These are phyloP conservation scores for Blechomonas ayalai DNA, from an alignment of 208 protist genomes.

Conservation along the genomic window DNA sequence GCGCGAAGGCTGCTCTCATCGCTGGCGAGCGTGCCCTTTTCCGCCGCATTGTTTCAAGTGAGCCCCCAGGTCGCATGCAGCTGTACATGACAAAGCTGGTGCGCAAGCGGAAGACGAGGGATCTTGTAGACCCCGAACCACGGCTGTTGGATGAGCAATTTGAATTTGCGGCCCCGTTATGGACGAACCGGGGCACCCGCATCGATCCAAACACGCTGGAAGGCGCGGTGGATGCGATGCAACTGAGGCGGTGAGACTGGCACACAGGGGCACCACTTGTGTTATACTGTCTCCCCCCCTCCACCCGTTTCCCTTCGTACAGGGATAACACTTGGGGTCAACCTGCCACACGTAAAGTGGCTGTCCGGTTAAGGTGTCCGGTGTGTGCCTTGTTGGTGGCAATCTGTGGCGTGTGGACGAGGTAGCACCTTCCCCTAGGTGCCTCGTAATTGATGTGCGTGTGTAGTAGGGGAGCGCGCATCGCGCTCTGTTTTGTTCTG, in stretches of 20 bases:
- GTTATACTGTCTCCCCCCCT: conserved; percentile 6
- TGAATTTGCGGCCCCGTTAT: conserved; percentile 84
- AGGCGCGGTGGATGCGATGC: conserved; percentile 51
- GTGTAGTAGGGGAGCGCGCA: no score
- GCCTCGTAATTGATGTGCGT: no score
- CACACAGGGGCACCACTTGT: background rate
- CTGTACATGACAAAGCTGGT: conserved; percentile 84
- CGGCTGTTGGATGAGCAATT: conserved; percentile 84
- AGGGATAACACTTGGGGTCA: no score
- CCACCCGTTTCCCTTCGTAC: conserved; percentile 4
- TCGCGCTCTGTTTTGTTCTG: no score
- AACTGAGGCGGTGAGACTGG: conserved; percentile 14
- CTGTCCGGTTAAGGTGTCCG: no score
- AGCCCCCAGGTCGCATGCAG: conserved; percentile 84
- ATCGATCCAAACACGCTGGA: conserved; percentile 85
- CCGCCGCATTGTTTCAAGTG: conserved; percentile 70
- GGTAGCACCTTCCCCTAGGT: no score
- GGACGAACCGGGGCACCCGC: conserved; percentile 82
- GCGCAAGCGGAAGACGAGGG: conserved; percentile 81
- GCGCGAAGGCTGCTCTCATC: conserved; percentile 87
- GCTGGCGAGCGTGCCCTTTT: conserved; percentile 79
- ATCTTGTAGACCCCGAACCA: conserved; percentile 74
- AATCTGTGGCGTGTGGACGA: no score
- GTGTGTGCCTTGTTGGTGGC: no score
- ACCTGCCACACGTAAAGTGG: no score